Base-by-base conservation (phyloP, 2,329 filamentous ascomycete species). In the Didymella sp. region DNA sequence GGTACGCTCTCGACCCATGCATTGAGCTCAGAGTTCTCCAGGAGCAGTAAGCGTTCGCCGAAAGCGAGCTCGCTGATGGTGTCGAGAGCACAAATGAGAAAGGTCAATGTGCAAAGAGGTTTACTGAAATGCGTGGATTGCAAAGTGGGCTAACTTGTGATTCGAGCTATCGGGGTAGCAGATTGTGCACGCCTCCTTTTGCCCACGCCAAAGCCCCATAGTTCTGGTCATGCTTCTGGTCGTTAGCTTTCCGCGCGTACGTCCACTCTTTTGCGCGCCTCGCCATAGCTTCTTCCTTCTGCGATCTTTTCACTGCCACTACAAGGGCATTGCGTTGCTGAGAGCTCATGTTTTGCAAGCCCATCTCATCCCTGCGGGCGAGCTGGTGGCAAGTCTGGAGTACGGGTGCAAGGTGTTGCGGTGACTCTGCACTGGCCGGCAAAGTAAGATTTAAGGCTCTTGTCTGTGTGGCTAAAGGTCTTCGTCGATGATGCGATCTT, bases 61-160 rank as follows among this genome's bases (percentile, higher is more conserved):
- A 80, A 79, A 0, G 72, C 66, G 1, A 80, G 51, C 28, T 80
- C 76, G 0, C 77, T 77, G 37, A 80, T 73, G 17, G 79, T 70
- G 50, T 80, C 77, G 48, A 79, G 79, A 2, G 73, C 74, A 1
- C 70, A 69, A 40, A 77, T 24, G 70, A 37, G 17, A 7, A 37
- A 37, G 17, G 31, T 19, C 33, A 9, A 19, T 11, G 33, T 37
- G 11, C n/a, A 37, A 8, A 8, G n/a, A 11, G 33, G 17, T 19
- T 4, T 22, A 8, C 22, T n/a, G 21, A 25, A 4, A 25, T 24
- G n/a, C 13, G 11, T 38, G 19, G 19, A 38, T 5, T 13, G 9
- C 12, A 6, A 15, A 5, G 7, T 38, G 17, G 35, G 6, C 11
- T 19, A 21, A 37, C 8, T 19, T 37, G 17, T n/a, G n/a, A 38